Evolutionary conservation across 257 asterid species (phyloP).

Genomic region (Fraxinus americana): DNA sequence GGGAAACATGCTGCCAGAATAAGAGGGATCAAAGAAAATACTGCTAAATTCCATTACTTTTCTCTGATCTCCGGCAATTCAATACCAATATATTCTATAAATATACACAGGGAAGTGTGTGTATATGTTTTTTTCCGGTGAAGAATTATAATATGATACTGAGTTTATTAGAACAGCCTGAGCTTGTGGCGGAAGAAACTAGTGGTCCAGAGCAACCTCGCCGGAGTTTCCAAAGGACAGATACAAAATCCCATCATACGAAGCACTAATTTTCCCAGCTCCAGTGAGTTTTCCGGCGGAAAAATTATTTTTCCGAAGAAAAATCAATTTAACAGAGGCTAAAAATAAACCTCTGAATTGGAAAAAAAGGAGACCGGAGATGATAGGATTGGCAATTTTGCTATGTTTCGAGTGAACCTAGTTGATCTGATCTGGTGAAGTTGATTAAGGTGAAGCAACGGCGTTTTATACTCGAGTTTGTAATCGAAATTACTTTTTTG

Average conservation of each 20-base stretch:
- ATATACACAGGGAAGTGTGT: conserved; percentile 15
- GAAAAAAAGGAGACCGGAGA: not conserved
- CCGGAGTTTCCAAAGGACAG: conserved; percentile 89
- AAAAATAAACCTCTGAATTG: not conserved
- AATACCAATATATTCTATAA: conserved; percentile 21
- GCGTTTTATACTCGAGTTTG: not conserved
- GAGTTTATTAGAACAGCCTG: conserved; percentile 63
- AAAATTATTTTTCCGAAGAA: conserved; percentile 10
- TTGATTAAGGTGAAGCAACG: conserved; percentile 29
- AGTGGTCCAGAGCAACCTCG: conserved; percentile 94
- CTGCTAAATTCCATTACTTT: conserved; percentile 71
- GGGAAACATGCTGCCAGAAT: conserved; percentile 72
- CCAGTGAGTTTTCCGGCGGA: conserved; percentile 27
- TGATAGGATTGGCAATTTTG: conserved; percentile 23
- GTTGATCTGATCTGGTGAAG: conserved; percentile 23
- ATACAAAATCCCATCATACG: conserved; percentile 95
- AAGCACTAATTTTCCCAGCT: conserved; percentile 53
- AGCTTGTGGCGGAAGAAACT: conserved; percentile 99
- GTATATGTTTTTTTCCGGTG: conserved; percentile 31
- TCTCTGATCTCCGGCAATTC: conserved; percentile 40
- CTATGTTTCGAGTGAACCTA: too few species aligned
- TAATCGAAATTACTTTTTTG: not conserved
- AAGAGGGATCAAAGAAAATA: conserved; percentile 67
- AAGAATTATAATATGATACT: conserved; percentile 28
- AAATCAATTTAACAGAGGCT: not conserved